Percentiles rank a stretch among this genome's conserved stretches.
Evolutionary conservation across 2,329 filamentous ascomycete genomes (phyloP).

Genomic region (Colletotrichum lindemuthianum): DNA sequence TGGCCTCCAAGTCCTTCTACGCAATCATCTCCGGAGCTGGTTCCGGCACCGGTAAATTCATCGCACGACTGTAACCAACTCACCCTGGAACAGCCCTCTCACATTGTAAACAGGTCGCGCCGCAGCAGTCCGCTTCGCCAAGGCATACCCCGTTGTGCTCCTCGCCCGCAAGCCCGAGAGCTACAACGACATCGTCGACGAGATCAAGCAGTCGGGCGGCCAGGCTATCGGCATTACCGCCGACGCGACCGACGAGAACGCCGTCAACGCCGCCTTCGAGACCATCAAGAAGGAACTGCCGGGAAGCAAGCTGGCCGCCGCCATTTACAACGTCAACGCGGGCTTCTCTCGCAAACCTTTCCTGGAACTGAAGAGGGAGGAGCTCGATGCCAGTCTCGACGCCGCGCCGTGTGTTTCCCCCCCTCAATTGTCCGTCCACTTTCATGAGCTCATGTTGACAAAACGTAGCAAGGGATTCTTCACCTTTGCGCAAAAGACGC

Average conservation of each 20-base stretch:
- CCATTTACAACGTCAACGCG: constrained; percentile 75
- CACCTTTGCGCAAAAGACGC: constrained; percentile 75
- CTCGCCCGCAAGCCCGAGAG: constrained; percentile 75
- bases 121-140: constrained; percentile 66
- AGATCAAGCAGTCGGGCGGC: constrained; percentile 75
- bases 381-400: constrained; percentile 58
- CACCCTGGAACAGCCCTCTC: constrained; percentile 7
- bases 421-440: not conserved
- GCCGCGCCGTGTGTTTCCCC: constrained; percentile 58
- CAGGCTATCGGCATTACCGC: constrained; percentile 76
- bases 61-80: constrained; percentile 57
- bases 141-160: constrained; percentile 77
- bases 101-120: constrained; percentile 50
- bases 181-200: constrained; percentile 72
- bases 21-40: constrained; percentile 78
- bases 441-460: not conserved
- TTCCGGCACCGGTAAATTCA: constrained; percentile 70
- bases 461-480: constrained; percentile 71
- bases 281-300: constrained; percentile 69
- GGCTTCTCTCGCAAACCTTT: constrained; percentile 66
- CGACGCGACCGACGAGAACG: constrained; percentile 63
- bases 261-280: constrained; percentile 63
- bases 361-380: constrained; percentile 62
- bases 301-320: constrained; percentile 66
- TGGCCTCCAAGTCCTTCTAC: constrained; percentile 58